These are phyloP conservation scores for Vachellia pachyceras DNA, from an alignment of 306 rosid genomes.

Conservation along the genomic window DNA sequence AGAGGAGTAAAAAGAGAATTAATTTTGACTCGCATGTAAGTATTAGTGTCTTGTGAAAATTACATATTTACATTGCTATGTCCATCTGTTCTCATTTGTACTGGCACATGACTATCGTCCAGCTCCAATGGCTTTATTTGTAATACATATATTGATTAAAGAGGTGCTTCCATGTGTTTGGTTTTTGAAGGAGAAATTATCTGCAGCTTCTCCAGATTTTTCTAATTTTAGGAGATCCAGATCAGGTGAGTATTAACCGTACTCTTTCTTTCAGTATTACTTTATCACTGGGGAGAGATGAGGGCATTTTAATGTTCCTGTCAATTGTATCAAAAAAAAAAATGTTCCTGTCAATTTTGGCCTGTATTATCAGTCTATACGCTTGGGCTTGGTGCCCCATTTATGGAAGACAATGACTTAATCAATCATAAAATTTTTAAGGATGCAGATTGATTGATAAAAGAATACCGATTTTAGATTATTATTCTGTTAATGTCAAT, in stretches of 20 bases:
- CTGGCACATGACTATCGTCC: neutral
- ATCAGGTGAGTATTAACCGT: slow-evolving; percentile 52
- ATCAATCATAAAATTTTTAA: neutral
- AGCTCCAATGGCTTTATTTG: neutral
- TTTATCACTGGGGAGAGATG: neutral
- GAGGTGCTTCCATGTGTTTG: neutral
- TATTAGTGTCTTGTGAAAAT: neutral
- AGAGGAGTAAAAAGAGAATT: neutral
- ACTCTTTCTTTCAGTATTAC: neutral
- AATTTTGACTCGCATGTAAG: slow-evolving; percentile 3
- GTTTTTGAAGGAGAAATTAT: slow-evolving; percentile 24
- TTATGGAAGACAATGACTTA: neutral
- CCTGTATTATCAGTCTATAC: neutral
- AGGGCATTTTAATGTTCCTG: neutral
- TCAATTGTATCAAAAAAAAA: too few species aligned
- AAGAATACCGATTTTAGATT: neutral
- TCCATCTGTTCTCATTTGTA: neutral
- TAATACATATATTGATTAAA: neutral
- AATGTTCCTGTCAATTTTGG: slow-evolving; percentile 4
- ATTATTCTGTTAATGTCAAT: neutral
- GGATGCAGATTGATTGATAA: neutral
- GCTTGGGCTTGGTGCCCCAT: neutral
- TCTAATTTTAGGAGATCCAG: slow-evolving; percentile 60
- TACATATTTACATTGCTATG: neutral
- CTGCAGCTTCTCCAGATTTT: slow-evolving; percentile 50